These are phyloP conservation scores for Vaccinium macrocarpon DNA, from an alignment of 148 eudicot species.

Conservation along the genomic window DNA sequence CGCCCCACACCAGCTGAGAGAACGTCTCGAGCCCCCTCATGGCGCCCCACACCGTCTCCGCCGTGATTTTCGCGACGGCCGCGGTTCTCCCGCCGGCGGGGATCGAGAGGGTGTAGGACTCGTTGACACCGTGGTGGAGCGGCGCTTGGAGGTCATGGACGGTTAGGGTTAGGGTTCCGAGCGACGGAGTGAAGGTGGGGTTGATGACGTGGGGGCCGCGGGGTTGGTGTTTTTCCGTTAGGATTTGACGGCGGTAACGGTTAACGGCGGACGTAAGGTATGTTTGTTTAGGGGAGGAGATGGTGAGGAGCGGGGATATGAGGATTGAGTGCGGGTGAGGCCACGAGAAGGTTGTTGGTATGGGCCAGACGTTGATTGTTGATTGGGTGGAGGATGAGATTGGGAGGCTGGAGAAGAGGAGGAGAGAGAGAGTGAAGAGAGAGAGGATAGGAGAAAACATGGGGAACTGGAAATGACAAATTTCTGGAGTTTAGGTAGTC, in stretches of 20 bases:
- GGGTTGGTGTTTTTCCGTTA: conserved; percentile 32
- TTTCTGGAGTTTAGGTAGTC: neutral
- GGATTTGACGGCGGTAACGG: conserved; percentile 48
- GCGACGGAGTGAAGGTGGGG: conserved; percentile 16
- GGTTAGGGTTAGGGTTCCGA: conserved; percentile 33
- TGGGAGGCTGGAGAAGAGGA: conserved; percentile 4
- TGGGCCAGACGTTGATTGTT: conserved; percentile 73
- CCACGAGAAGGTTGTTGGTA: conserved; percentile 54
- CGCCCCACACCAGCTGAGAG: conserved; percentile 47
- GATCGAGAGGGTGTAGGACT: conserved; percentile 69
- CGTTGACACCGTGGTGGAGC: conserved; percentile 59
- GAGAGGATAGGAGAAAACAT: neutral
- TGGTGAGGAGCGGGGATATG: conserved; percentile 53
- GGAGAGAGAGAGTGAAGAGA: conserved; percentile 12
- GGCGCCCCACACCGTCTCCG: conserved; percentile 83
- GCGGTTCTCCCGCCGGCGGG: conserved; percentile 19
- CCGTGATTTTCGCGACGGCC: conserved; percentile 37
- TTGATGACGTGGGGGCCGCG: conserved; percentile 26
- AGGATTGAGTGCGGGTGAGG: conserved; percentile 37
- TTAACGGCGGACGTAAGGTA: conserved; percentile 53
- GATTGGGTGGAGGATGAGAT: conserved; percentile 23
- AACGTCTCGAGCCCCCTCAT: conserved; percentile 83
- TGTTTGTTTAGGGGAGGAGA: conserved; percentile 33
- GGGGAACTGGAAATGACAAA: neutral
- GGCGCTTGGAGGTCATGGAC: conserved; percentile 36